phyloP scores from a whole-genome alignment of 768 basidiomycete species.

The Phanerochaete carnosa region DNA sequence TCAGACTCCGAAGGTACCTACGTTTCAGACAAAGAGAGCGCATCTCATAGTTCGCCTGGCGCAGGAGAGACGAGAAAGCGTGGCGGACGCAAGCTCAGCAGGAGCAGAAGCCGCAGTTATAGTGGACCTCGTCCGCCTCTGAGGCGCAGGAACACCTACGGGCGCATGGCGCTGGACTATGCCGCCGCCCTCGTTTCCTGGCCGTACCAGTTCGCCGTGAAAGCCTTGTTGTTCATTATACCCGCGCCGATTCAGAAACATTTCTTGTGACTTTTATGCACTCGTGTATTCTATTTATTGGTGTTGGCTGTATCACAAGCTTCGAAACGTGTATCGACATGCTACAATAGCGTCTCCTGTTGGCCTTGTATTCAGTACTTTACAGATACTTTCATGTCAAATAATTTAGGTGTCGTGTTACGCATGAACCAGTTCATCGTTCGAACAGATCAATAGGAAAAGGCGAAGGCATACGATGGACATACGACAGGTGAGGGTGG shows the following conservation, averaged over 20 bases:
- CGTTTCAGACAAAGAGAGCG: conserved; percentile 20
- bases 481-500: not conserved
- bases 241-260: not conserved
- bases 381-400: no score
- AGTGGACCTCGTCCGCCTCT: conserved; percentile 8
- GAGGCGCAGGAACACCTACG: not conserved
- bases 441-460: no score
- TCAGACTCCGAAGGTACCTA: conserved; percentile 27
- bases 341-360: not conserved
- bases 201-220: conserved; percentile 18
- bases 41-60: not conserved
- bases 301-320: not conserved
- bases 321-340: not conserved
- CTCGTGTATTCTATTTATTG: not conserved
- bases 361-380: not conserved
- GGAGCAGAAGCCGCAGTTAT: conserved; percentile 16
- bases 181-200: conserved; percentile 16
- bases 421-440: no score
- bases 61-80: not conserved
- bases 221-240: not conserved
- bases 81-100: not conserved
- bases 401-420: no score
- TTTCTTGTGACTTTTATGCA: not conserved
- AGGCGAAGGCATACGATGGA: not conserved
- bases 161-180: conserved; percentile 14